Percentiles rank a stretch among this genome's conserved stretches.
Conservation (phyloP, 75 land plant genomes). For the Isoetes taiwanensis region DNA sequence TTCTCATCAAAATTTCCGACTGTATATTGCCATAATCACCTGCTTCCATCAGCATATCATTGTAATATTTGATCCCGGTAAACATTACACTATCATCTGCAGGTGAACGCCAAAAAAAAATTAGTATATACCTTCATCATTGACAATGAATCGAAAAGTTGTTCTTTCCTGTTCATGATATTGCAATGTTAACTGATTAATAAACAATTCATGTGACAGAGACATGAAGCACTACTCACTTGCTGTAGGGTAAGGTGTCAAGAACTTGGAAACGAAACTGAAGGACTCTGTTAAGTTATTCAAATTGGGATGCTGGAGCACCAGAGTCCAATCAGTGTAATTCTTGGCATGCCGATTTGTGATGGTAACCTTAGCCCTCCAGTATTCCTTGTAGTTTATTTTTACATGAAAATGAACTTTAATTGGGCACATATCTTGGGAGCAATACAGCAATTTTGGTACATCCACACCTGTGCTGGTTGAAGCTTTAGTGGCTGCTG, state of each 20-base stretch:
- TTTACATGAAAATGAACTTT: slow-evolving; percentile 86
- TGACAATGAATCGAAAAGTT: too few relatives aligned
- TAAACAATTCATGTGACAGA: too few relatives aligned
- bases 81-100: slow-evolving; percentile 87
- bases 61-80: slow-evolving; percentile 79
- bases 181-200: too few relatives aligned
- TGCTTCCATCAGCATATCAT: slow-evolving; percentile 59
- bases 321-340: slow-evolving; percentile 62
- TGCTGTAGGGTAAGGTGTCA: slow-evolving; percentile 70
- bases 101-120: too few relatives aligned
- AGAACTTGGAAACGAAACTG: slow-evolving; percentile 66
- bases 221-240: too few relatives aligned
- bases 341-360: slow-evolving; percentile 64
- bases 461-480: too few relatives aligned
- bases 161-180: too few relatives aligned
- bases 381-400: slow-evolving; percentile 74
- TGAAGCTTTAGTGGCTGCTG: too few relatives aligned
- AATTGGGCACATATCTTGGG: slow-evolving; percentile 86
- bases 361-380: slow-evolving; percentile 71
- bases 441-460: slow-evolving; percentile 48
- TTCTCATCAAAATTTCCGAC: slow-evolving; percentile 63
- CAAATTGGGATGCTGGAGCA: slow-evolving; percentile 70
- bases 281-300: slow-evolving; percentile 52
- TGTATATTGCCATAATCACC: slow-evolving; percentile 67
- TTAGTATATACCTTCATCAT: too few relatives aligned